Evolutionary conservation across 2,329 filamentous ascomycete genomes (phyloP).

Genomic region (Mariannaea elegans): DNA sequence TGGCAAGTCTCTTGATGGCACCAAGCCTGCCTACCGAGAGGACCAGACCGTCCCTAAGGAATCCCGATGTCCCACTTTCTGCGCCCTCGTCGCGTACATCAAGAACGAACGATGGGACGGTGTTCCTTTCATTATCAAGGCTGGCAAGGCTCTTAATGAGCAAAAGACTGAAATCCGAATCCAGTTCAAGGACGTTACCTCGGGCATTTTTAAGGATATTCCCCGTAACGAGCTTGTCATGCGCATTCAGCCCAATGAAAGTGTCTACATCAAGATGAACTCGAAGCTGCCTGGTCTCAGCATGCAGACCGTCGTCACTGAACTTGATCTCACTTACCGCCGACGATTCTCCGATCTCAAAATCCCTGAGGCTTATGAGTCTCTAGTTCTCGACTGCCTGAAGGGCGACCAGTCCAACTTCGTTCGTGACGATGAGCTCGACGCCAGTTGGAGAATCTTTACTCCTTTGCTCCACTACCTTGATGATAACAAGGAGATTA

Average conservation of each 20-base stretch:
- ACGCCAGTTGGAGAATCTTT: conserved; percentile 98
- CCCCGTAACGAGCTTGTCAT: conserved; percentile 99
- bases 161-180: conserved; percentile 99
- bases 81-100: conserved; percentile 95
- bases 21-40: conserved; percentile 97
- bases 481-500: conserved; percentile 99
- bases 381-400: conserved; percentile 93
- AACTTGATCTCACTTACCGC: conserved; percentile 97
- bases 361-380: conserved; percentile 99
- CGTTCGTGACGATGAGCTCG: conserved; percentile 94
- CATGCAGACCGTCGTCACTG: conserved; percentile 99
- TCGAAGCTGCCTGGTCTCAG: conserved; percentile 97
- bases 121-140: conserved; percentile 99
- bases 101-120: conserved; percentile 99
- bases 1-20: conserved; percentile 93
- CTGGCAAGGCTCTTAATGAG: conserved; percentile 97
- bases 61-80: conserved; percentile 97
- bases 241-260: conserved; percentile 99
- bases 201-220: conserved; percentile 99
- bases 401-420: conserved; percentile 99
- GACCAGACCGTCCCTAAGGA: conserved; percentile 98
- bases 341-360: conserved; percentile 98
- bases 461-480: conserved; percentile 97
- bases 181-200: conserved; percentile 99
- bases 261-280: conserved; percentile 99